These are phyloP conservation scores for Glebionis coronaria DNA, from an alignment of 129 eudicot species.

Conservation along the genomic window DNA sequence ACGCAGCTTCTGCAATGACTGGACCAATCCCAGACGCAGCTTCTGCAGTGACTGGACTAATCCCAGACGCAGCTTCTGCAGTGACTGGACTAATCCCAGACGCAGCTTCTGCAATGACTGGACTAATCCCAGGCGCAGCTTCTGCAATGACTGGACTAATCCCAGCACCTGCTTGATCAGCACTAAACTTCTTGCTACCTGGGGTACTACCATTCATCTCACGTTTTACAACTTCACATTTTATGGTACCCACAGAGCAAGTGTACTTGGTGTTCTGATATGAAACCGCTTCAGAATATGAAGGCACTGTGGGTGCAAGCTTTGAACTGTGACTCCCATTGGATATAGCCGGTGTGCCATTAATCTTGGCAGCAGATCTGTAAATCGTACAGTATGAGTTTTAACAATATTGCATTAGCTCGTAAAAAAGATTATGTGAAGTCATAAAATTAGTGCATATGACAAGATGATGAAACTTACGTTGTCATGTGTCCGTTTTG, in stretches of 20 bases:
- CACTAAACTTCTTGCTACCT: slow-evolving; percentile 19
- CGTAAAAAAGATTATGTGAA: background rate
- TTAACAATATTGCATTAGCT: background rate
- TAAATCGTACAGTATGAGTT: slow-evolving; percentile 2
- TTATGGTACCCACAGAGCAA: slow-evolving; percentile 48
- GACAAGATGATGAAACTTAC: slow-evolving; percentile 30
- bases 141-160: slow-evolving; percentile 26
- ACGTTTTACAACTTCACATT: slow-evolving; percentile 38
- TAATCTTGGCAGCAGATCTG: slow-evolving; percentile 35
- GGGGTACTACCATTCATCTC: slow-evolving; percentile 13
- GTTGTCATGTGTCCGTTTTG: slow-evolving; percentile 27
- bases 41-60: no score
- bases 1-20: no score
- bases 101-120: no score
- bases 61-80: no score
- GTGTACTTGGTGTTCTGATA: no score
- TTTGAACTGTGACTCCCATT: slow-evolving; percentile 33
- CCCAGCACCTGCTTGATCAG: slow-evolving; percentile 24
- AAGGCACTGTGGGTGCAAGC: slow-evolving; percentile 24
- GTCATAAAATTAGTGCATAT: background rate
- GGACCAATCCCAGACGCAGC: no score
- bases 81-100: no score
- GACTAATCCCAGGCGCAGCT: no score
- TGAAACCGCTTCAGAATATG: slow-evolving; percentile 45
- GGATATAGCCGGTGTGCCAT: slow-evolving; percentile 30